Evolutionary conservation across 805 yeast genomes (phyloP), one percentile per base, ranked within the genome.

Genomic region (Myxozyma mucilagina): DNA sequence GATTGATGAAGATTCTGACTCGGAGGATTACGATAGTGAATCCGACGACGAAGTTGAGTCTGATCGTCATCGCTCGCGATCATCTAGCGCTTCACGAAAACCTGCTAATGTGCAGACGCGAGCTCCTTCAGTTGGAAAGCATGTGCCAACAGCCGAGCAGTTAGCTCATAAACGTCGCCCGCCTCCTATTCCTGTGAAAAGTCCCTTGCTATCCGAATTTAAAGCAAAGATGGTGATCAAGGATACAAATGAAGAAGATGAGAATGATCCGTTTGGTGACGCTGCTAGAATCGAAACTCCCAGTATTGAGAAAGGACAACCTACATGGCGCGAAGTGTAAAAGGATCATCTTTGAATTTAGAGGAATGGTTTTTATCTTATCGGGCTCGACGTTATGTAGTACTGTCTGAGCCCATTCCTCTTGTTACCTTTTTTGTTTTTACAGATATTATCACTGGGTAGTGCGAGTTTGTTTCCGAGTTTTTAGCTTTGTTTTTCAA

Each of bases 241-340:
- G 18, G 44, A 43, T 48, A 14, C 9, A 20, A 41, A 41, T 7
- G 69, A 71, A 32, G 65, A 66, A 32, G 65, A 66, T 16, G 68
- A 71, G 18, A 66, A 71, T 47, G 72, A 69, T 36, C 87, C 87
- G 11, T 83, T 83, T 67, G 85, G 80, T n/a, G 87, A 83, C 61
- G 72, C 76, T 24, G 75, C 80, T 63, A 76, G 29, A 50, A 57
- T 63, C 24, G 67, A 63, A 35, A 61, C 67, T 9, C 67, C 67
- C n/a, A 39, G 62, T 6, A 56, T 53, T 11, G 67, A 63, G 53
- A 56, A 54, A 38, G n/a, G 32, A 32, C 39, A 51, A 34, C 54
- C 55, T 35, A 54, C 59, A 11, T 61, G 65, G 65, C 16, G 47
- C n/a, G 64, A 51, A 42, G 50, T 56, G 34, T 60, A 43, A 41